Conservation (phyloP, 1,284 basidiomycete genomes). For the Rhodotorula glutinis region DNA sequence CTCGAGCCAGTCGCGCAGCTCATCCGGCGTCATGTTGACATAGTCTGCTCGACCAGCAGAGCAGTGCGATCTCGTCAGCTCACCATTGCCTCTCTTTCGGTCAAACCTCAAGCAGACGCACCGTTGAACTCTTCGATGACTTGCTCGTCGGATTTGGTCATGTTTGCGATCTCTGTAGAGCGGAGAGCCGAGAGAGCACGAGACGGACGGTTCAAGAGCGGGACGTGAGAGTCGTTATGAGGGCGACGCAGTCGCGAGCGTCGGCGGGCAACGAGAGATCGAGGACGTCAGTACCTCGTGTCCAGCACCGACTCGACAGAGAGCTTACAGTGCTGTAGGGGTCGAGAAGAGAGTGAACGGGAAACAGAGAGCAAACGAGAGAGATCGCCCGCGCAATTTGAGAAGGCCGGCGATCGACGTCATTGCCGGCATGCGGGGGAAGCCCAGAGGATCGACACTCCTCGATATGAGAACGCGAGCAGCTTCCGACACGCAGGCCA, state of each 20-base stretch:
- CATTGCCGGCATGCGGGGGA: not conserved
- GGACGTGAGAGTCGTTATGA: too few relatives aligned
- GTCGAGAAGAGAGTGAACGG: too few relatives aligned
- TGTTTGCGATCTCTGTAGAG: not conserved
- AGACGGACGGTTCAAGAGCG: not conserved
- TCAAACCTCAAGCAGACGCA: too few relatives aligned
- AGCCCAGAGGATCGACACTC: not conserved
- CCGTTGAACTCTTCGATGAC: constrained; percentile 33
- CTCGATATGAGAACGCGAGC: not conserved
- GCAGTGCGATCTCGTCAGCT: not conserved
- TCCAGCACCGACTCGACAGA: too few relatives aligned
- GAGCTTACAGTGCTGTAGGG: too few relatives aligned
- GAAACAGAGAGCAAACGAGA: not conserved
- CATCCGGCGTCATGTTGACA: constrained; percentile 47
- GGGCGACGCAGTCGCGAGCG: too few relatives aligned
- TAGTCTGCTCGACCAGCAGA: constrained; percentile 9
- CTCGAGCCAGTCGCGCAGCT: constrained; percentile 46
- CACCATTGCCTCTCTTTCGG: too few relatives aligned
- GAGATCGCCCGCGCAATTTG: not conserved
- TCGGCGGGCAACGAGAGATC: not conserved
- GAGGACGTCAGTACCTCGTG: not conserved
- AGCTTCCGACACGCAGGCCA: too few relatives aligned
- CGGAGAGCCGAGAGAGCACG: too few relatives aligned
- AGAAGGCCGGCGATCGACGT: not conserved
- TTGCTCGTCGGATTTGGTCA: constrained; percentile 30